Conservation (phyloP, 352 stramenopile genomes). For the Stramenopiles sp. region DNA sequence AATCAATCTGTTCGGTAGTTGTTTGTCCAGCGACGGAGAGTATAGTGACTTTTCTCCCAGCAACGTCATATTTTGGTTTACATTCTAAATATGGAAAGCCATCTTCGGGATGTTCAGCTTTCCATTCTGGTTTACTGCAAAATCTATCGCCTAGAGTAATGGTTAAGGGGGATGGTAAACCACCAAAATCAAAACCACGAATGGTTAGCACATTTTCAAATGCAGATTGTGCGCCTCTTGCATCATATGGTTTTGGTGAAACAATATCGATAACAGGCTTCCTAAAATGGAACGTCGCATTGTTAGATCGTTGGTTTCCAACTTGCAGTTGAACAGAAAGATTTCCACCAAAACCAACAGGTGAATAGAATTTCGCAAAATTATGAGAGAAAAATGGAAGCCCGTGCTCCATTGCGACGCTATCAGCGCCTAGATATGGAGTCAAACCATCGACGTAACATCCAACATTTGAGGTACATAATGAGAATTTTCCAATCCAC, state of each 20-base stretch:
- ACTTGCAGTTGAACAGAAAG: neutral
- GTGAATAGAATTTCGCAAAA: neutral
- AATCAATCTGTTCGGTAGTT: constrained; percentile 7
- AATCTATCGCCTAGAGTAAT: neutral
- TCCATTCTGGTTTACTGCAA: neutral
- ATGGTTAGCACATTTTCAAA: neutral
- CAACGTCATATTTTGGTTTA: neutral
- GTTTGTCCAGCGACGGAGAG: constrained; percentile 3
- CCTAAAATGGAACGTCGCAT: neutral
- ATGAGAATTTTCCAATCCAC: constrained; percentile 3
- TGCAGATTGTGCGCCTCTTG: neutral
- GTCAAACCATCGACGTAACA: neutral
- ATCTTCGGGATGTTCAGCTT: neutral
- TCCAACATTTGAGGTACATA: neutral
- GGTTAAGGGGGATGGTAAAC: neutral
- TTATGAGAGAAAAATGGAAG: constrained; percentile 2
- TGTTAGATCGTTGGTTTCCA: neutral
- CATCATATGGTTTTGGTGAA: constrained; percentile 3
- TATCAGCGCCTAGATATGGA: constrained; percentile 7
- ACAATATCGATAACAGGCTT: neutral
- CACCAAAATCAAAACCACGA: constrained; percentile 1
- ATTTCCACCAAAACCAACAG: constrained; percentile 6
- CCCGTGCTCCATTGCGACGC: neutral
- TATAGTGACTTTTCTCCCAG: neutral
- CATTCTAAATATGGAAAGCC: constrained; percentile 3